Percentiles rank a stretch among this genome's conserved stretches.
Evolutionary conservation across 176 grass and related monocot genomes (phyloP).

Genomic region (Guadua angustifolia): DNA sequence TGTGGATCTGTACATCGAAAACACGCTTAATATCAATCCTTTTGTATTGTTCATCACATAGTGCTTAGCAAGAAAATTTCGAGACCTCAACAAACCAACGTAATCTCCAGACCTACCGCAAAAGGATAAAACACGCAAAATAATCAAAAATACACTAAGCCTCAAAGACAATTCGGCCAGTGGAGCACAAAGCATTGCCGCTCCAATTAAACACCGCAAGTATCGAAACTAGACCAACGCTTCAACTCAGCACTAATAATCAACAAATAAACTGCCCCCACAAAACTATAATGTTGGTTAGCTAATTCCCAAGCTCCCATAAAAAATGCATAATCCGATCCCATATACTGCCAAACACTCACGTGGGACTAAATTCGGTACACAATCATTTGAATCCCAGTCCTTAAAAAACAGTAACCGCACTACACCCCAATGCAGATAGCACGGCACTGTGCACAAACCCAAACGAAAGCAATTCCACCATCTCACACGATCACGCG

Average conservation of each 20-base stretch:
- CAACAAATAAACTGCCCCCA: neutral
- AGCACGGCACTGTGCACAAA: neutral
- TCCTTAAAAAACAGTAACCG: neutral
- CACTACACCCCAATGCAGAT: conserved; percentile 33
- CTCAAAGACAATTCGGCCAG: neutral
- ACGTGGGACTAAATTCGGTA: neutral
- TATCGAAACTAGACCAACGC: neutral
- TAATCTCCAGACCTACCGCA: neutral
- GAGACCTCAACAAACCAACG: neutral
- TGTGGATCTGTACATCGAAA: neutral
- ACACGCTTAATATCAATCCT: neutral
- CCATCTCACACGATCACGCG: neutral
- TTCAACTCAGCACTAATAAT: neutral
- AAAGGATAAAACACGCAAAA: neutral
- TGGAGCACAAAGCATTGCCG: neutral
- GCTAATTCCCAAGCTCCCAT: neutral
- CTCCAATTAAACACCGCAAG: neutral
- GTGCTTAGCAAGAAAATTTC: neutral
- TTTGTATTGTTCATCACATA: neutral
- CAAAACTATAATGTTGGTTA: neutral
- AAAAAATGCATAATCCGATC: neutral
- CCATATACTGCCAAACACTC: neutral
- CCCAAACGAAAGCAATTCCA: conserved; percentile 3
- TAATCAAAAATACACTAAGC: conserved; percentile 4
- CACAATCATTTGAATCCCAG: neutral